Evolutionary conservation across 257 asterid species (phyloP), one percentile per base, ranked within the genome.

Genomic region (Coffea eugenioides): DNA sequence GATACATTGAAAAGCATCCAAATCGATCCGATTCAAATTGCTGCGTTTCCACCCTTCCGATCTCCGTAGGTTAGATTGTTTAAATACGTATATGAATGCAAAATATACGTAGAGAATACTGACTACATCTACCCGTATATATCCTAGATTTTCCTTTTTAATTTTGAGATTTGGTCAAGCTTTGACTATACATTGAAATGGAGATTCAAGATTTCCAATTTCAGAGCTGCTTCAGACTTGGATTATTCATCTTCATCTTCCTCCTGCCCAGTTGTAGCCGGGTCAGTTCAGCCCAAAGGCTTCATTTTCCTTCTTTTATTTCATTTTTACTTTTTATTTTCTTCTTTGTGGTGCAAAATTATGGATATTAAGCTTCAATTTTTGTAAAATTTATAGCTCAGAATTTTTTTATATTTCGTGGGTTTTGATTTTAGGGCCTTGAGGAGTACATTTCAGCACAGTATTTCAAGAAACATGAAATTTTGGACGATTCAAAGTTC

Each of bases 391-490:
- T 39, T 39, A 39, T 39, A 2, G 5, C 43, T 69, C 39, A 25
- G 16, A 10, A 31, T 57, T 46, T 57, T 46, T 14, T 57, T 23
- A 48, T 1, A 4, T 80, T 46, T 70, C 21, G 23, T 78, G 73
- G 67, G 65, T 69, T 76, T 39, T 39, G 43, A 2, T 78, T 79
- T 66, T 87, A 90, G 95, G 90, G 70, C 49, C 25, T 62, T 74
- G 87, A 80, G 62, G 84, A 82, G 77, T 92, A 82, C 84, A 85
- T 95, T 36, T 11, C 93, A 25, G 68, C 85, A 48, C 73, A 76
- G 0, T 95, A 91, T 74, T 92, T 95, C 67, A 82, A 88, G 68
- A 80, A 84, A 85, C 79, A 88, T 56, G 80, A 72, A 36, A 82
- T 68, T 78, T 88, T 88, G 81, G 66, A 72, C 39, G 92, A 89